Base-by-base conservation (phyloP, 2,329 filamentous ascomycete species). In the Chaetothyriales sp. region DNA sequence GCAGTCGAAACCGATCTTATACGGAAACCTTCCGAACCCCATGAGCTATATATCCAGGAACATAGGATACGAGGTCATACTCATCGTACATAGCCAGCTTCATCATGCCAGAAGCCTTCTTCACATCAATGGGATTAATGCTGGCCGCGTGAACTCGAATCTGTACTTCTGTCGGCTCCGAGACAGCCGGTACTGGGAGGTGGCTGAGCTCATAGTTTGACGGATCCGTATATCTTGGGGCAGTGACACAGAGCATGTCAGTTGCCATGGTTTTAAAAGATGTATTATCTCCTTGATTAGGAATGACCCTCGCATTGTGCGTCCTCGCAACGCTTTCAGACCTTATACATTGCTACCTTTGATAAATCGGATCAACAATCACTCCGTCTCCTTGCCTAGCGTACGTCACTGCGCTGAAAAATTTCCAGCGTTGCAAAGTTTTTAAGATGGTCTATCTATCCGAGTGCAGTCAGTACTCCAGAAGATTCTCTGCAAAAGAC, bases 41-140 rank as follows among this genome's bases (percentile, higher is more conserved):
- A 46, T 25, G 50, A 50, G 40, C 33, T 55, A 6, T 43, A 6
- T 19, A 9, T 46, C 25, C 15, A 47, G 25, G 18, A 47, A 44
- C 9, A 40, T 15, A 19, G 43, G 7, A 54, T 29, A 40, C 49
- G 13, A 40, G 4, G 50, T 5, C 64, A 50, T 55, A 69, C 66
- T 54, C 33, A 45, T 68, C 66, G 45, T 62, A 58, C 2, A 67
- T 9, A 5, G 62, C 62, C 9, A 62, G 13, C 47, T 70, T 70
- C 40, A 68, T 51, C 0, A 62, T 54, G 0, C 69, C 70, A 15
- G 60, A 59, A 0, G 69, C 71, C 49, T 66, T 66, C 54, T 70
- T 69, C 3, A 73, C 64, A 60, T 74, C 72, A 2, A 73, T 61
- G 0, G 72, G 70, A 53, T 75, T 74, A 43, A 74, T 63, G 46